phyloP scores from a whole-genome alignment of 75 land plant species.

The Chamaecyparis obtusa region DNA sequence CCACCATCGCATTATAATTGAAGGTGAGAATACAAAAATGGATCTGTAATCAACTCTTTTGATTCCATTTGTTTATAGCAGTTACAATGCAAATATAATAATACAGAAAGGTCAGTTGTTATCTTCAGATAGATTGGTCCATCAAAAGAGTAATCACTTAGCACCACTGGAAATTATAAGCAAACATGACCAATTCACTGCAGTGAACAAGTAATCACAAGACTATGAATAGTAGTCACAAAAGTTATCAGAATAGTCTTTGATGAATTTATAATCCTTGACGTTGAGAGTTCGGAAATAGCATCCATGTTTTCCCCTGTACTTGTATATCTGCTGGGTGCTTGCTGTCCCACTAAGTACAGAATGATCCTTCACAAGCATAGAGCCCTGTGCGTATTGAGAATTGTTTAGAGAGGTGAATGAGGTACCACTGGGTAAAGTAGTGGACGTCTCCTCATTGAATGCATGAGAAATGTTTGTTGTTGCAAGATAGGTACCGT shows the following conservation, averaged over 20 bases:
- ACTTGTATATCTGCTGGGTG: conserved; percentile 37
- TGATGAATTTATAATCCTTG: conserved; percentile 9
- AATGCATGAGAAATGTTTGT: conserved; percentile 32
- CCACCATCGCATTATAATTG: background rate
- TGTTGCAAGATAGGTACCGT: conserved; percentile 16
- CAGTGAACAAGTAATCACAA: background rate
- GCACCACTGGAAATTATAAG: background rate
- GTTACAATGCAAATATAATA: background rate
- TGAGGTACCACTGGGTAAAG: background rate
- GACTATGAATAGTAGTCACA: conserved; percentile 3
- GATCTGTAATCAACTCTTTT: background rate
- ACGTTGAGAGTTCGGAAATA: conserved; percentile 22
- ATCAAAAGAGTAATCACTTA: background rate
- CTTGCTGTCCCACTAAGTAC: conserved; percentile 41
- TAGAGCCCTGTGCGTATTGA: conserved; percentile 45
- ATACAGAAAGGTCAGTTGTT: background rate
- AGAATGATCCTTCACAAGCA: conserved; percentile 41
- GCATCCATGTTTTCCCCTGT: conserved; percentile 34
- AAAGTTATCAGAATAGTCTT: conserved; percentile 8
- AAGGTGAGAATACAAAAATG: background rate
- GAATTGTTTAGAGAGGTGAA: conserved; percentile 29
- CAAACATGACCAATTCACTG: background rate
- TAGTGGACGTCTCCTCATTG: conserved; percentile 10
- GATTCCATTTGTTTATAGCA: background rate
- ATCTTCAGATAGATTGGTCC: background rate